Conservation (phyloP, 2,329 filamentous ascomycete species). For the Talaromyces rugulosus region DNA sequence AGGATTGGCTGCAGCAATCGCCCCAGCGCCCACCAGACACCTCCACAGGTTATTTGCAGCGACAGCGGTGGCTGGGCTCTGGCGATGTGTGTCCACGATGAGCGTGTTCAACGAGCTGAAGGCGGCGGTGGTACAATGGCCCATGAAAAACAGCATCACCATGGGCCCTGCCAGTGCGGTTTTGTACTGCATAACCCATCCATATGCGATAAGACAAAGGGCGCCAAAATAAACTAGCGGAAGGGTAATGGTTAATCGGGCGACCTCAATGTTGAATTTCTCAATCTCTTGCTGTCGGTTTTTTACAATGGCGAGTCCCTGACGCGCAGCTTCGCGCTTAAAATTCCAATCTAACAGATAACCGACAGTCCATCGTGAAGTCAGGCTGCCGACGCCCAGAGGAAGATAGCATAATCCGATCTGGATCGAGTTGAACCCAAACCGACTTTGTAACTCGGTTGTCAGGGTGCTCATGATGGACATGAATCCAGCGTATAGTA, state of each 20-base stretch:
- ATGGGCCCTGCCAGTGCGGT: constrained; percentile 32
- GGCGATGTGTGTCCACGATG: constrained; percentile 23
- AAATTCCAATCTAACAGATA: constrained; percentile 42
- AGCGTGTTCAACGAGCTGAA: constrained; percentile 8
- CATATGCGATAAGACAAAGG: constrained; percentile 31
- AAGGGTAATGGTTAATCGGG: constrained; percentile 37
- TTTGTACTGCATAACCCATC: constrained; percentile 35
- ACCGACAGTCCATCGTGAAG: constrained; percentile 36
- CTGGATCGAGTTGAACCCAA: constrained; percentile 38
- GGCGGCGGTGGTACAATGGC: constrained; percentile 29
- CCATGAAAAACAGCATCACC: constrained; percentile 36
- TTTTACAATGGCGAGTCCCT: constrained; percentile 29
- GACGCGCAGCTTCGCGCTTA: constrained; percentile 27
- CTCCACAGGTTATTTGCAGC: constrained; percentile 42
- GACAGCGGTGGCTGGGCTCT: constrained; percentile 37
- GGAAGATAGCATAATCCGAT: constrained; percentile 42
- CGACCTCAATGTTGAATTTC: constrained; percentile 41
- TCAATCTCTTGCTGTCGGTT: constrained; percentile 33
- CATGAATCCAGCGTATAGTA: constrained; percentile 8
- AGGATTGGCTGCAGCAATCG: constrained; percentile 20
- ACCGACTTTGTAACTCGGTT: constrained; percentile 31
- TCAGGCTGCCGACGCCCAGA: constrained; percentile 34
- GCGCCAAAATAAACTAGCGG: constrained; percentile 16
- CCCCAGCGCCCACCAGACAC: constrained; percentile 41
- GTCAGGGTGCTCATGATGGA: constrained; percentile 26